A percentile compares a stretch with the other conserved stretches of the same genome.
These are phyloP conservation scores for Vicia sativa DNA, from an alignment of 306 rosid genomes.

Conservation along the genomic window DNA sequence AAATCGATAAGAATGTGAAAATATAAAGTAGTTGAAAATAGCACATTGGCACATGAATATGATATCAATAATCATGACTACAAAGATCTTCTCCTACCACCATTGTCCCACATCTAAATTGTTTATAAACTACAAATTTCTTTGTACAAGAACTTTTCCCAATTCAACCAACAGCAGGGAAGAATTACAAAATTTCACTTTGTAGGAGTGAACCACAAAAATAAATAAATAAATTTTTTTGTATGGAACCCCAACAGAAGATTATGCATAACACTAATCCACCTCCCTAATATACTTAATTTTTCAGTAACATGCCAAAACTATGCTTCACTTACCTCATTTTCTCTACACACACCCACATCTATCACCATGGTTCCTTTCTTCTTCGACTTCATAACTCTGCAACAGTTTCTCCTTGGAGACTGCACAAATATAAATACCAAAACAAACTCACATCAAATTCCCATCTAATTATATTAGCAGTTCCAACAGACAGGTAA, in stretches of 20 bases:
- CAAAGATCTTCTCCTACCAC: background rate
- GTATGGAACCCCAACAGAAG: slow-evolving; percentile 33
- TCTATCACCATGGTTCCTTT: slow-evolving; percentile 64
- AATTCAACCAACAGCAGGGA: slow-evolving; percentile 12
- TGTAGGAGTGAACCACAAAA: slow-evolving; percentile 30
- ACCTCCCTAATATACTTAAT: slow-evolving; percentile 21
- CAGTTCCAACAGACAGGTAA: slow-evolving; percentile 6
- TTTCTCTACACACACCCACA: slow-evolving; percentile 74
- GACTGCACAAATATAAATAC: slow-evolving; percentile 55
- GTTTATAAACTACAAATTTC: slow-evolving; percentile 31
- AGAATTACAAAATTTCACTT: slow-evolving; percentile 45
- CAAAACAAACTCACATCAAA: slow-evolving; percentile 32
- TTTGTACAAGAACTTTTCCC: slow-evolving; percentile 48
- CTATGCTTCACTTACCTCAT: slow-evolving; percentile 72
- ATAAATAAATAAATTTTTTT: slow-evolving; percentile 49
- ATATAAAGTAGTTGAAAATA: too few species aligned
- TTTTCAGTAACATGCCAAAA: slow-evolving; percentile 13
- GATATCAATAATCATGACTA: slow-evolving; percentile 24
- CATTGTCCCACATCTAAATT: slow-evolving; percentile 13
- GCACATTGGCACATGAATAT: too few species aligned
- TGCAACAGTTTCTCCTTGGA: slow-evolving; percentile 96
- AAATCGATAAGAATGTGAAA: too few species aligned
- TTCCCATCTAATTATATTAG: background rate
- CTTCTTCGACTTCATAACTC: slow-evolving; percentile 56
- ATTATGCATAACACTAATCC: slow-evolving; percentile 29